A percentile compares a stretch with the other conserved stretches of the same genome.
These are phyloP conservation scores for Teunomyces lycoperdinae DNA, from an alignment of 805 yeast species.

Conservation along the genomic window DNA sequence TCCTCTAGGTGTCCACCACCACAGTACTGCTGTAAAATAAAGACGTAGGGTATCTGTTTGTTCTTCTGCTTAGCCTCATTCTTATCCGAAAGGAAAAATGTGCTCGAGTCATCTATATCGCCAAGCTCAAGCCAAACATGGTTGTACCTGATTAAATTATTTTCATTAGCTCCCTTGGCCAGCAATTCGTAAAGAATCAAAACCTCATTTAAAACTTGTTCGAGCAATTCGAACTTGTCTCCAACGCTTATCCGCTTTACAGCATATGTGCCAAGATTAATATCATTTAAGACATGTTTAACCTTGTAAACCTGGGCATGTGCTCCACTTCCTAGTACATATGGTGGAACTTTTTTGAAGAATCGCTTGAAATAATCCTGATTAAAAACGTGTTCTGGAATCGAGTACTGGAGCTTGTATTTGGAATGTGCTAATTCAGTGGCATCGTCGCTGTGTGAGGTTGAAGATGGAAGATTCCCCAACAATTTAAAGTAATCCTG, in stretches of 20 bases:
- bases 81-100: constrained; percentile 21
- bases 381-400: constrained; percentile 50
- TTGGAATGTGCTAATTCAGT: constrained; percentile 3
- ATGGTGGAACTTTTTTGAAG: constrained; percentile 54
- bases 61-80: constrained; percentile 3
- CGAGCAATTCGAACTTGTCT: constrained; percentile 63
- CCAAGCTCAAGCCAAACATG: constrained; percentile 88
- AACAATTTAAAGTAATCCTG: constrained; percentile 36
- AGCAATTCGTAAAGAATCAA: constrained; percentile 59
- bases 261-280: constrained; percentile 76
- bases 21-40: constrained; percentile 82
- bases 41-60: constrained; percentile 63
- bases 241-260: constrained; percentile 85
- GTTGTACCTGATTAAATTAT: constrained; percentile 75
- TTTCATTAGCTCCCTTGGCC: constrained; percentile 39
- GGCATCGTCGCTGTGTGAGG: neutral
- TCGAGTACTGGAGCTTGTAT: constrained; percentile 9
- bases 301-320: constrained; percentile 84
- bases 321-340: constrained; percentile 73
- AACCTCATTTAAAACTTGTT: constrained; percentile 74
- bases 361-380: constrained; percentile 80
- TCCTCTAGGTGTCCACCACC: constrained; percentile 86
- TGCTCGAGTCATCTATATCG: constrained; percentile 46
- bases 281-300: constrained; percentile 71
- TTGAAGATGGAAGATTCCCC: constrained; percentile 21